These are phyloP conservation scores for Paramecium sonneborni DNA, from an alignment of 73 alveolate species.

Conservation along the genomic window DNA sequence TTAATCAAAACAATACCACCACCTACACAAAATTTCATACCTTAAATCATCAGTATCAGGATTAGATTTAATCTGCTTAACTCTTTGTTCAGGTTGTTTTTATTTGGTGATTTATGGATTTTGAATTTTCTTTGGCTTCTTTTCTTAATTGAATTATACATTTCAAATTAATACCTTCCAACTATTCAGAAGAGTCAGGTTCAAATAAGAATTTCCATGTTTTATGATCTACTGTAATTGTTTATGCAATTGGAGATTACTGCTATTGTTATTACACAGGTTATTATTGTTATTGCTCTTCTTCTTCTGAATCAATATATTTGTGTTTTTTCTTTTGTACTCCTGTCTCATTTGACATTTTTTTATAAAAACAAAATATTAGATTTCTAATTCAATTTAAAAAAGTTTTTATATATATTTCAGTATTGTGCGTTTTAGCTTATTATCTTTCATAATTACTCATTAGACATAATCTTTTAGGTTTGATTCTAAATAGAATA, in stretches of 20 bases:
- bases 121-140: neutral
- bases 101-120: neutral
- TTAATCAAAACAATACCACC: constrained; percentile 86
- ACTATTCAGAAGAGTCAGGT: neutral
- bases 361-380: neutral
- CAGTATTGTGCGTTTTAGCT: neutral
- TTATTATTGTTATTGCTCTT: neutral
- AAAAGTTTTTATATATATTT: neutral
- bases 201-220: constrained; percentile 8
- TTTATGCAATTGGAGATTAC: neutral
- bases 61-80: neutral
- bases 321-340: neutral
- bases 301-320: constrained; percentile 11
- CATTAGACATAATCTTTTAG: neutral
- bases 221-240: neutral
- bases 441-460: neutral
- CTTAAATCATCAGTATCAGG: constrained; percentile 24
- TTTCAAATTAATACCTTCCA: neutral
- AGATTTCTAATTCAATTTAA: neutral
- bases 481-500: neutral
- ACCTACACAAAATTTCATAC: constrained; percentile 77
- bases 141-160: neutral
- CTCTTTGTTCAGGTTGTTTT: neutral
- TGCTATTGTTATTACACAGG: neutral
- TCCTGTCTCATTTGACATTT: constrained; percentile 9